These are phyloP conservation scores for Dryadomyces quercivorus DNA, from an alignment of 2,329 filamentous ascomycete species.

Conservation along the genomic window DNA sequence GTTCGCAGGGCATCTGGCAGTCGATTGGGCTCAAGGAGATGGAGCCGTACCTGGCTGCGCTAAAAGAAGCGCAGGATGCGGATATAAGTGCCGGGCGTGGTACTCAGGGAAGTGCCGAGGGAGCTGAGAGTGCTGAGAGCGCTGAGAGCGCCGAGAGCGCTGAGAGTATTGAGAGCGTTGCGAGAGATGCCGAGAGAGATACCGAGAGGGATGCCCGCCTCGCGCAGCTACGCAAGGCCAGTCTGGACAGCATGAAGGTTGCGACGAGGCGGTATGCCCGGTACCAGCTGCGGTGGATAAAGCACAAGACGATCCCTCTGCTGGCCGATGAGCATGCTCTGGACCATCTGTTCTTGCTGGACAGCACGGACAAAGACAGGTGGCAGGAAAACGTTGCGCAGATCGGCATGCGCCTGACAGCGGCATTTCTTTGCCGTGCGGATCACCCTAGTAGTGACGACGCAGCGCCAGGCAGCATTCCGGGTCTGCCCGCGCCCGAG, in stretches of 20 bases:
- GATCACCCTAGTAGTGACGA: too few species aligned
- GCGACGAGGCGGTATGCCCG: slow-evolving; percentile 82
- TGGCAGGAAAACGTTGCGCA: slow-evolving; percentile 54
- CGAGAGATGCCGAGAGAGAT: not conserved
- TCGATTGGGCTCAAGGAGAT: slow-evolving; percentile 96
- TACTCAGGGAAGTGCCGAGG: not conserved
- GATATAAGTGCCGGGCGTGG: too few species aligned
- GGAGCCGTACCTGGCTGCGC: slow-evolving; percentile 47
- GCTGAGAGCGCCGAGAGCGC: too few species aligned
- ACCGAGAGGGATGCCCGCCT: slow-evolving; percentile 23
- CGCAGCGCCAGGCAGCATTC: too few species aligned
- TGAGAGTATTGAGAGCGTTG: too few species aligned
- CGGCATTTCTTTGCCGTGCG: slow-evolving; percentile 42
- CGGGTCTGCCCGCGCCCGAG: slow-evolving; percentile 34
- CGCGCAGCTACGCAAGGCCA: slow-evolving; percentile 40
- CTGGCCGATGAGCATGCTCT: slow-evolving; percentile 42
- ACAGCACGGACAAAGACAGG: slow-evolving; percentile 55
- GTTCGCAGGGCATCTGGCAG: slow-evolving; percentile 81
- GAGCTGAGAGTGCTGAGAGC: too few species aligned
- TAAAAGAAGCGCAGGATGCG: not conserved
- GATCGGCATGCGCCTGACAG: slow-evolving; percentile 50
- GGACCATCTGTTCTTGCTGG: slow-evolving; percentile 61
- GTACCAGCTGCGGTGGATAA: slow-evolving; percentile 77
- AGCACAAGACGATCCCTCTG: slow-evolving; percentile 64
- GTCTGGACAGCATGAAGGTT: slow-evolving; percentile 64